A percentile compares a stretch with the other conserved stretches of the same genome.
These are phyloP conservation scores for Globisporangium nunn DNA, from an alignment of 352 stramenopile species.

Conservation along the genomic window DNA sequence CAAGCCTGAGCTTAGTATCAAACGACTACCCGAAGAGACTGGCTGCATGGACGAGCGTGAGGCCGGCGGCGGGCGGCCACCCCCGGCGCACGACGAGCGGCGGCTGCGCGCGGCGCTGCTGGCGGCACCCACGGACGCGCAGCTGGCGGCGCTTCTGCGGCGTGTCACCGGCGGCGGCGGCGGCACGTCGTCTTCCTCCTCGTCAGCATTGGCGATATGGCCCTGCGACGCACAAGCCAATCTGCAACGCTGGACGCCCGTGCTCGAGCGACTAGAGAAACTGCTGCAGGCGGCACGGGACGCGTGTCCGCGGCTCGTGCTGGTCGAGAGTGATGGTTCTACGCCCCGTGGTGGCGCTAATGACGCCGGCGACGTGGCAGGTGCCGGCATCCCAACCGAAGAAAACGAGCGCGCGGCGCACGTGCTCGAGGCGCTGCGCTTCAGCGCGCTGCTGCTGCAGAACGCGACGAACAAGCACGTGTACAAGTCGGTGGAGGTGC, in stretches of 20 bases:
- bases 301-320: constrained; percentile 34
- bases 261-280: constrained; percentile 51
- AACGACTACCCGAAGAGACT: background rate
- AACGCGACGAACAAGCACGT: constrained; percentile 77
- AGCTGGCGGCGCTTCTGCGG: constrained; percentile 49
- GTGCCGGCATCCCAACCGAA: background rate
- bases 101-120: constrained; percentile 62
- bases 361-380: too few relatives aligned
- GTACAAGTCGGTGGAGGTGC: constrained; percentile 53
- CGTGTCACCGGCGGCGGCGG: constrained; percentile 27
- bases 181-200: background rate
- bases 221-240: constrained; percentile 77
- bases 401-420: constrained; percentile 42
- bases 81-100: constrained; percentile 29
- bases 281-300: constrained; percentile 36
- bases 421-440: constrained; percentile 67
- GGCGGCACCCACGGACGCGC: constrained; percentile 26
- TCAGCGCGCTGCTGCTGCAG: constrained; percentile 67
- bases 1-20: too few relatives aligned
- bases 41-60: background rate
- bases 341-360: background rate
- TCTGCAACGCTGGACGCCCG: constrained; percentile 51
- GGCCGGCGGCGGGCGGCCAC: background rate
- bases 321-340: constrained; percentile 18
- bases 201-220: constrained; percentile 27